Conservation (phyloP, 139 green algal genomes). For the Chlorella sorokiniana region DNA sequence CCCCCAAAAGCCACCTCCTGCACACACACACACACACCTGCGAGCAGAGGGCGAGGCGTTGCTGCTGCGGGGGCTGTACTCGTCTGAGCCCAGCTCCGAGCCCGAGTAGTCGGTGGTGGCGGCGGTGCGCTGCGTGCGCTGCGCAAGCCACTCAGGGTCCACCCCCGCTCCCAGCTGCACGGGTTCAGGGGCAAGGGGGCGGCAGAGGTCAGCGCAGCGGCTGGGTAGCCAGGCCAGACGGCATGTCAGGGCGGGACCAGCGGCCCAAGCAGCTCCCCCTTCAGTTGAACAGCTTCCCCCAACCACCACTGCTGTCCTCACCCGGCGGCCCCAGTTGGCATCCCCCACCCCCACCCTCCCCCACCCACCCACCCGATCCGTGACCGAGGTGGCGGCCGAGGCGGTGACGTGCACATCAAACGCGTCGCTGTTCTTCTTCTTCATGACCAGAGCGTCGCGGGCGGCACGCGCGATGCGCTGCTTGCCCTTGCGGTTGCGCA, state of each 20-base stretch:
- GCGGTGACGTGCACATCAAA: constrained; percentile 21
- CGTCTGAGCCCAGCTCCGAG: constrained; percentile 10
- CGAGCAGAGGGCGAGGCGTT: constrained; percentile 21
- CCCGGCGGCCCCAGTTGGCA: not conserved
- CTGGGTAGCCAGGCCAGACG: not conserved
- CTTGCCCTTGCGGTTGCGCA: constrained; percentile 42
- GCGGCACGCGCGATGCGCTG: constrained; percentile 30
- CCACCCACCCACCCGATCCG: constrained; percentile 9
- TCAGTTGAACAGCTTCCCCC: no score
- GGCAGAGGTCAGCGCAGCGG: not conserved
- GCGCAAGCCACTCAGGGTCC: constrained; percentile 16
- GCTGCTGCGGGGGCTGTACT: constrained; percentile 32
- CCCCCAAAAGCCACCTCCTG: not conserved
- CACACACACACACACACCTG: not conserved
- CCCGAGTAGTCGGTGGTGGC: not conserved
- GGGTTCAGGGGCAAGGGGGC: not conserved
- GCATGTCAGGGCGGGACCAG: no score
- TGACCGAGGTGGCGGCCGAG: constrained; percentile 20
- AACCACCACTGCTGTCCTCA: not conserved
- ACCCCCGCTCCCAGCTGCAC: constrained; percentile 27
- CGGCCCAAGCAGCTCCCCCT: no score
- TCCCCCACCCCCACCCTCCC: not conserved
- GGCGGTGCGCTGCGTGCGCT: not conserved
- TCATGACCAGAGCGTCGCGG: constrained; percentile 17
- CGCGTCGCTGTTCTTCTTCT: constrained; percentile 36